phyloP scores from a whole-genome alignment of 192 early-diverging fungal species.

The Rhizoclosmatium globosum region DNA sequence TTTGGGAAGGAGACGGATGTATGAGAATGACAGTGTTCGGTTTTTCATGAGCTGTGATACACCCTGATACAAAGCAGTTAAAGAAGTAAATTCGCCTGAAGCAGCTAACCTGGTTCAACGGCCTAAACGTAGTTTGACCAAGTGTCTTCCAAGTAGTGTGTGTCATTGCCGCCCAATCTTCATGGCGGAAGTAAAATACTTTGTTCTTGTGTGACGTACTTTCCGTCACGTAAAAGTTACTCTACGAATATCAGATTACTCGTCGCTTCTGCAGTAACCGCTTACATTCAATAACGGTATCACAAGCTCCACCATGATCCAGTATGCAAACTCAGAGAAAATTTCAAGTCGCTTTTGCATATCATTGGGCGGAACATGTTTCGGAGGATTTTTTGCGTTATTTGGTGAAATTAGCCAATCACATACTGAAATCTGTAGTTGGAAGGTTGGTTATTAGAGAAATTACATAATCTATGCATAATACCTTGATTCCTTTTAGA shows the following conservation, averaged over 20 bases:
- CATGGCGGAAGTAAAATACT: slow-evolving; percentile 81
- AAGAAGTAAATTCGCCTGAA: not conserved
- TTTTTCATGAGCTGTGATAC: slow-evolving; percentile 12
- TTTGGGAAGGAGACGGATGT: slow-evolving; percentile 85
- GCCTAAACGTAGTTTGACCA: slow-evolving; percentile 41
- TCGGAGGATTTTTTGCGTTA: not conserved
- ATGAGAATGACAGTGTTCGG: slow-evolving; percentile 60
- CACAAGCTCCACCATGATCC: slow-evolving; percentile 69
- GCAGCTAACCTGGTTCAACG: slow-evolving; percentile 27
- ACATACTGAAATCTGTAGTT: slow-evolving; percentile 20
- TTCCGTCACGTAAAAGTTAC: slow-evolving; percentile 85
- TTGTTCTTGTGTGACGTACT: slow-evolving; percentile 65
- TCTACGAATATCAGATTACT: slow-evolving; percentile 42
- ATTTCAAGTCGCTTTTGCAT: slow-evolving; percentile 61
- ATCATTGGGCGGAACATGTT: slow-evolving; percentile 54
- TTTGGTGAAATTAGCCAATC: slow-evolving; percentile 25
- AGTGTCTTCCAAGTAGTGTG: slow-evolving; percentile 55
- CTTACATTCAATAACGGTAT: slow-evolving; percentile 67
- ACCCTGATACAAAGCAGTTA: not conserved
- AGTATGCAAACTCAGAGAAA: slow-evolving; percentile 68
- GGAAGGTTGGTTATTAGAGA: not conserved
- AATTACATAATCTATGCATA: not conserved
- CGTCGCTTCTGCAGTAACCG: not conserved
- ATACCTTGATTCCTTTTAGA: slow-evolving; percentile 63
- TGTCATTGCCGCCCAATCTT: slow-evolving; percentile 71